Conservation (phyloP, 2,329 filamentous ascomycete species). For the Neopestalotiopsis sp. region DNA sequence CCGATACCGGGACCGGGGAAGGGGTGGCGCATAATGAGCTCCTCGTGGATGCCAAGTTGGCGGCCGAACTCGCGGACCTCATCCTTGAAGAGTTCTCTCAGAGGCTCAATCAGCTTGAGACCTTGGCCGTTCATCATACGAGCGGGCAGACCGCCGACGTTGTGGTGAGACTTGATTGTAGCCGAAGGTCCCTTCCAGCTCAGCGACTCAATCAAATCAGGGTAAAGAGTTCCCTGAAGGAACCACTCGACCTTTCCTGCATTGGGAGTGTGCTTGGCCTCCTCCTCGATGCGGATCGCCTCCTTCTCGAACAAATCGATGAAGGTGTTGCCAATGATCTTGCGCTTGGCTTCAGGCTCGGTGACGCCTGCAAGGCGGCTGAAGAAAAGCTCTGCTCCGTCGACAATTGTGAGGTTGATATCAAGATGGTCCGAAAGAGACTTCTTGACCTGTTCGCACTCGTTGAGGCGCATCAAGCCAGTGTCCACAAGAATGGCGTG, state of each 20-base stretch:
- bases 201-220: conserved; percentile 52
- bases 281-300: conserved; percentile 72
- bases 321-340: conserved; percentile 80
- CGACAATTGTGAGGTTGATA: conserved; percentile 88
- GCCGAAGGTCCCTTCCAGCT: conserved; percentile 54
- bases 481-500: conserved; percentile 87
- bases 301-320: conserved; percentile 85
- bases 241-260: conserved; percentile 86
- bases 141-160: conserved; percentile 48
- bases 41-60: conserved; percentile 72
- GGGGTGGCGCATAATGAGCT: conserved; percentile 80
- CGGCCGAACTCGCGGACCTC: conserved; percentile 76
- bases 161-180: conserved; percentile 58
- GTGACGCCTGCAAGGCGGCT: conserved; percentile 73
- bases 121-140: conserved; percentile 37
- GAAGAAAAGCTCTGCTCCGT: conserved; percentile 82
- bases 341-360: conserved; percentile 86
- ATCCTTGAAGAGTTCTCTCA: conserved; percentile 67
- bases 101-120: conserved; percentile 75
- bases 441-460: conserved; percentile 81
- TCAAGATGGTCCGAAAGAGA: conserved; percentile 80
- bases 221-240: conserved; percentile 83
- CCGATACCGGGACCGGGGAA: conserved; percentile 75
- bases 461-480: conserved; percentile 80
- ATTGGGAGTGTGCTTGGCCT: conserved; percentile 67